Evolutionary conservation across 2,329 filamentous ascomycete species (phyloP).

Genomic region (Xylariaceae sp.): DNA sequence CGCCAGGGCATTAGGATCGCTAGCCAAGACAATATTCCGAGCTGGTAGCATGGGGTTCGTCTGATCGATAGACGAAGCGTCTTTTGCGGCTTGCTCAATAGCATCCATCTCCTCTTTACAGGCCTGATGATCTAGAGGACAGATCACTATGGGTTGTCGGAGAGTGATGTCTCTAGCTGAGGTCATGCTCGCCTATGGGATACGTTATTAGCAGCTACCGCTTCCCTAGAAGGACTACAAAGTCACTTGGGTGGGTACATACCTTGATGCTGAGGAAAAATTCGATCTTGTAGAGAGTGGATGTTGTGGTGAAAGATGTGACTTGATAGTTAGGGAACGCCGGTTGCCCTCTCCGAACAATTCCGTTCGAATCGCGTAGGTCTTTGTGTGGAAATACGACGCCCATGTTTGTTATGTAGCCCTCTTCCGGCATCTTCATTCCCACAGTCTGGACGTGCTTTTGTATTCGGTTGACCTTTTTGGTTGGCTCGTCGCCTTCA

Average conservation of each 20-base stretch:
- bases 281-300: slow-evolving; percentile 95
- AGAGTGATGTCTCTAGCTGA: slow-evolving; percentile 83
- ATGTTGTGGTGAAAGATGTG: slow-evolving; percentile 86
- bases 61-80: slow-evolving; percentile 80
- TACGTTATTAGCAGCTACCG: slow-evolving; percentile 7
- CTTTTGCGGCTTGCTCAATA: slow-evolving; percentile 91
- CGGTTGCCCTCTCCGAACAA: slow-evolving; percentile 76
- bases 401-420: slow-evolving; percentile 88
- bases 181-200: slow-evolving; percentile 71
- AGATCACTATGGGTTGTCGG: slow-evolving; percentile 91
- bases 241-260: slow-evolving; percentile 22
- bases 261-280: slow-evolving; percentile 96
- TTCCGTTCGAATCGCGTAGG: slow-evolving; percentile 77
- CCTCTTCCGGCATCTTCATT: slow-evolving; percentile 80
- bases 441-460: slow-evolving; percentile 79
- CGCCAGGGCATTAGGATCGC: slow-evolving; percentile 60
- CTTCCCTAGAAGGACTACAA: background rate
- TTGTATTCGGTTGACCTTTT: slow-evolving; percentile 80
- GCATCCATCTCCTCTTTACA: slow-evolving; percentile 99
- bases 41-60: slow-evolving; percentile 92
- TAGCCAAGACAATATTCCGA: slow-evolving; percentile 71
- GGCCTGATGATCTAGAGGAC: slow-evolving; percentile 86
- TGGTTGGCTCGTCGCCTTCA: slow-evolving; percentile 89
- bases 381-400: slow-evolving; percentile 89
- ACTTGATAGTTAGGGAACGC: slow-evolving; percentile 87